phyloP scores from a whole-genome alignment of 345 rosid genomes.

The Aegle marmelos region DNA sequence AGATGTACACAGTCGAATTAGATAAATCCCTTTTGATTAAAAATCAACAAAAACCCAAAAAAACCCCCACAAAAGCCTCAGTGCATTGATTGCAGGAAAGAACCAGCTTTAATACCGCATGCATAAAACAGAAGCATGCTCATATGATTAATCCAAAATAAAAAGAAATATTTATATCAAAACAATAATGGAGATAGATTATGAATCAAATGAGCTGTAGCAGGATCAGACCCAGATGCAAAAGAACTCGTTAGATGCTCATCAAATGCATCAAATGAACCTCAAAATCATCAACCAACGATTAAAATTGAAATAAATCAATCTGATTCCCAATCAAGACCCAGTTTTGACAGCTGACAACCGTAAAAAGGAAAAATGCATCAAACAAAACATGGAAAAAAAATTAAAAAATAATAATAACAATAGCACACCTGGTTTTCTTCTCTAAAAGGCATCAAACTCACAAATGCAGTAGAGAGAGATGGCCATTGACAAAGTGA shows the following conservation, averaged over 20 bases:
- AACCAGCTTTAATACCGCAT: background rate
- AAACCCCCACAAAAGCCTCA: background rate
- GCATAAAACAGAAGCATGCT: background rate
- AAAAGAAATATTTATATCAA: background rate
- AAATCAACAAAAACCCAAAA: background rate
- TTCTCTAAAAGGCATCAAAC: constrained; percentile 6
- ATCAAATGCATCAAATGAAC: constrained; percentile 18
- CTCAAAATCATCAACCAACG: constrained; percentile 4
- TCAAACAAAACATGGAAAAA: background rate
- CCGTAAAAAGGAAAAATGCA: background rate
- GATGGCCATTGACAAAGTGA: constrained; percentile 7
- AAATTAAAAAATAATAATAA: background rate
- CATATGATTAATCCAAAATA: background rate
- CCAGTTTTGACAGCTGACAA: constrained; percentile 1
- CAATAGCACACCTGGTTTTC: constrained; percentile 34
- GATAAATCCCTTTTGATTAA: background rate
- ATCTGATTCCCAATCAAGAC: constrained; percentile 2
- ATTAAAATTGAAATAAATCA: background rate
- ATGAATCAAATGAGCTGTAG: background rate
- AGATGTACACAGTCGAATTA: constrained; percentile 7
- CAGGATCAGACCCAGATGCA: constrained; percentile 12
- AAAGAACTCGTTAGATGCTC: background rate
- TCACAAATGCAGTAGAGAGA: constrained; percentile 23
- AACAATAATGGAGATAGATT: background rate
- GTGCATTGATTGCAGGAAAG: background rate